Evolutionary conservation across 768 basidiomycete genomes (phyloP).

Genomic region (Tephrocybe rancida): DNA sequence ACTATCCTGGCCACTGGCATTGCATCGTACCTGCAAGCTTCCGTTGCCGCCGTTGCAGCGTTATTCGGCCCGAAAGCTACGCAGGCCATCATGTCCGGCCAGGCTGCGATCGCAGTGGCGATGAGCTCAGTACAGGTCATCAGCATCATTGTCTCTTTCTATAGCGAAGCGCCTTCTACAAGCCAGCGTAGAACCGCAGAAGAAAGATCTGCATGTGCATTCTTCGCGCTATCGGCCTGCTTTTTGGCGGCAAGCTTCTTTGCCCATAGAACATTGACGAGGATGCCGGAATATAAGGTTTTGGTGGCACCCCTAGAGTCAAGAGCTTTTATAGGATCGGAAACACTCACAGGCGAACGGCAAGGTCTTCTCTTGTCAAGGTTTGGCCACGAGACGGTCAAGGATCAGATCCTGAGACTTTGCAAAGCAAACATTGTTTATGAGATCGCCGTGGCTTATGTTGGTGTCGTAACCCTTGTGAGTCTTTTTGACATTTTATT

Average conservation of each 20-base stretch:
- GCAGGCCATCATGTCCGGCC: conserved; percentile 81
- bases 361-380: too few species aligned
- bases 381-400: too few species aligned
- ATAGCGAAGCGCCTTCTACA: too few species aligned
- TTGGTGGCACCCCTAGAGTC: conserved; percentile 51
- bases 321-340: conserved; percentile 23
- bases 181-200: conserved; percentile 39
- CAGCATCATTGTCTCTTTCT: conserved; percentile 29
- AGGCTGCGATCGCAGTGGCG: conserved; percentile 83
- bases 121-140: conserved; percentile 78
- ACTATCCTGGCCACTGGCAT: conserved; percentile 62
- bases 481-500: conserved; percentile 24
- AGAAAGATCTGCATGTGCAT: conserved; percentile 68
- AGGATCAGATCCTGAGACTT: conserved; percentile 47
- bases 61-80: conserved; percentile 76
- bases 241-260: conserved; percentile 60
- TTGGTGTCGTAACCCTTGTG: conserved; percentile 82
- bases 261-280: conserved; percentile 60
- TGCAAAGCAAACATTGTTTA: conserved; percentile 68
- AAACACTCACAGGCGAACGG: conserved; percentile 33
- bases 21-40: conserved; percentile 77
- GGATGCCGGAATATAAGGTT: conserved; percentile 59
- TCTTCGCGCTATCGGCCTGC: conserved; percentile 71
- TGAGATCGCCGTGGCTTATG: conserved; percentile 74
- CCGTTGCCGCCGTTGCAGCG: conserved; percentile 78